Evolutionary conservation across 164 flowering plant genomes (phyloP), one percentile per base, ranked within the genome.

Genomic region (Liquidambar formosana): DNA sequence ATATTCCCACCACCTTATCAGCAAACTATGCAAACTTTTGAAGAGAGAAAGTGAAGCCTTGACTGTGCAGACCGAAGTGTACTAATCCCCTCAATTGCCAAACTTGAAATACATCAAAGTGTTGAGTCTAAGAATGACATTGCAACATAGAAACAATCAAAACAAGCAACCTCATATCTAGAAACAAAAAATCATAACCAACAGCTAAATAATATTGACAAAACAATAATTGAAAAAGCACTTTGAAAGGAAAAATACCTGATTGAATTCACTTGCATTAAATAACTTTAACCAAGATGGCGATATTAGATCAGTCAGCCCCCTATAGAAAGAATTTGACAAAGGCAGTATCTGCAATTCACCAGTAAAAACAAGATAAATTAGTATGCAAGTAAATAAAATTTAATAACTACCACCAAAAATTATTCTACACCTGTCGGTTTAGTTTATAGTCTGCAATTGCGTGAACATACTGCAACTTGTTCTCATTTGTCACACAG

Each of bases 361-460:
- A 73, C 60, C 48, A 79, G 43, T 13, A 14, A 69, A 64, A 38
- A 65, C 19, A 54, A 74, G 16, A 53, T 41, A 15, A 64, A 22
- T 51, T n/a, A 18, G 18, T 19, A 23, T 49, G 5, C 21, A 8
- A 44, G 25, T 5, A 64, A 15, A 46, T 26, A 51, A 4, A 26
- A 45, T 66, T 63, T 8, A 23, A 71, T 46, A 47, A 62, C 21
- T 64, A 44, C 23, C 26, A 58, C 18, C 43, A 47, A 14, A 64
- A 71, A 4, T 45, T 18, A 71, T 38, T 18, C 43, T 48, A 57
- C 10, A 92, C 99, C 95, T 93, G 96, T 9, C 92, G 81, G 74
- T 96, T 96, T 61, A 96, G 97, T 83, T 96, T 96, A 79, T 90
- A 93, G 72, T 96, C 98, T 41, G 98, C 99, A 67, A 96, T 87